phyloP scores from a whole-genome alignment of 2,329 filamentous ascomycete species.

The Stylonectria norvegica region DNA sequence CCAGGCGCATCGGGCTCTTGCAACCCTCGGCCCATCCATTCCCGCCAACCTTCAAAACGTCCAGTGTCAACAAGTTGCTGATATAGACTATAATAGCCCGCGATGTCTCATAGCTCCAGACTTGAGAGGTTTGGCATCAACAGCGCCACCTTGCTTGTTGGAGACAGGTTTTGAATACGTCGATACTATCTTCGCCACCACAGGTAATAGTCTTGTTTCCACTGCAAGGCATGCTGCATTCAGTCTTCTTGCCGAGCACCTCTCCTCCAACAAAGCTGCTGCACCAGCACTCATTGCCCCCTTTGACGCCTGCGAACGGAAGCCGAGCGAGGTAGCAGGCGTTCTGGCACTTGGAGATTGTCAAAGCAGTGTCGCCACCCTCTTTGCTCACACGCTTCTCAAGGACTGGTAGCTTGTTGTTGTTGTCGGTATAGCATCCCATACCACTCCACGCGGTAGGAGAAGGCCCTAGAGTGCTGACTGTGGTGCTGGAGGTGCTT shows the following conservation, averaged over 20 bases:
- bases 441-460: conserved; percentile 23
- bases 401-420: conserved; percentile 26
- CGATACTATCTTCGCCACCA: conserved; percentile 31
- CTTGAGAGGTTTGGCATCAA: too few species aligned
- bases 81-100: too few species aligned
- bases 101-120: too few species aligned
- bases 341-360: conserved; percentile 33
- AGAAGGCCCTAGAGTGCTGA: conserved; percentile 17
- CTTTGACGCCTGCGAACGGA: conserved; percentile 37
- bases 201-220: conserved; percentile 32
- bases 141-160: too few species aligned
- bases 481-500: conserved; percentile 9
- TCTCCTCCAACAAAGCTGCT: conserved; percentile 28
- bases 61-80: too few species aligned
- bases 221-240: conserved; percentile 33
- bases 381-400: conserved; percentile 29
- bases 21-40: too few species aligned
- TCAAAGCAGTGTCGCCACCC: conserved; percentile 26
- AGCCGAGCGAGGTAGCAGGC: conserved; percentile 35
- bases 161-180: conserved; percentile 28
- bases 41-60: too few species aligned
- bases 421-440: conserved; percentile 41
- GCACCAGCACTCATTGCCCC: conserved; percentile 41
- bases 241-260: conserved; percentile 13
- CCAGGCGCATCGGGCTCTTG: too few species aligned